Percentiles rank a stretch among this genome's conserved stretches.
Evolutionary conservation across 495 filamentous ascomycete genomes (phyloP).

Genomic region (Delitschia confertaspora): DNA sequence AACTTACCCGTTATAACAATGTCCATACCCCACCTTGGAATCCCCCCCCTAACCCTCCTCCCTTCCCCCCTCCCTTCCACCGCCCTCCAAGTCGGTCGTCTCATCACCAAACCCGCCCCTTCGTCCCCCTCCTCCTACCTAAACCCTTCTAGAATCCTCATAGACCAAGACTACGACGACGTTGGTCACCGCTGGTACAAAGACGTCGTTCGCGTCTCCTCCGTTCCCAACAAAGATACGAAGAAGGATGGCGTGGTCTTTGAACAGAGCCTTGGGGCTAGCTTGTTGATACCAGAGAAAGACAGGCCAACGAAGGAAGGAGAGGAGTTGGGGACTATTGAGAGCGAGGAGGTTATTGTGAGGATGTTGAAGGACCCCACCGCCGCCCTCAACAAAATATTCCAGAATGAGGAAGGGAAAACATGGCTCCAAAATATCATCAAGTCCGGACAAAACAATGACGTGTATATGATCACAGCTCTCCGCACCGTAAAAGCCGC

Average conservation of each 20-base stretch:
- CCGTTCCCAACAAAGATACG: no score
- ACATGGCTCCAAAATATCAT: slow-evolving; percentile 8
- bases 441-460: slow-evolving; percentile 3
- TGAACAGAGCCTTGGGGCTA: slow-evolving; percentile 3
- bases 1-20: no score
- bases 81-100: slow-evolving; percentile 13
- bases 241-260: slow-evolving; percentile 3
- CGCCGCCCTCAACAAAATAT: slow-evolving; percentile 8
- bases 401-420: not conserved
- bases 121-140: slow-evolving; percentile 4
- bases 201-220: slow-evolving; percentile 17
- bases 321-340: slow-evolving; percentile 14
- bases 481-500: slow-evolving; percentile 12
- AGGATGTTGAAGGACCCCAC: slow-evolving; percentile 12
- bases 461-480: not conserved
- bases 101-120: slow-evolving; percentile 16
- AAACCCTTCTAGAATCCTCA: slow-evolving; percentile 9
- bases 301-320: slow-evolving; percentile 2
- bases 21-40: no score
- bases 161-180: slow-evolving; percentile 21
- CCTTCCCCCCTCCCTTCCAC: slow-evolving; percentile 5
- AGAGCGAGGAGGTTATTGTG: slow-evolving; percentile 10
- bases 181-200: slow-evolving; percentile 21
- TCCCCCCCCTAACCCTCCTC: slow-evolving; percentile 13
- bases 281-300: slow-evolving; percentile 1